Evolutionary conservation across 2,329 filamentous ascomycete species (phyloP), one percentile per base, ranked within the genome.

Genomic region (Trichoderma sp.): DNA sequence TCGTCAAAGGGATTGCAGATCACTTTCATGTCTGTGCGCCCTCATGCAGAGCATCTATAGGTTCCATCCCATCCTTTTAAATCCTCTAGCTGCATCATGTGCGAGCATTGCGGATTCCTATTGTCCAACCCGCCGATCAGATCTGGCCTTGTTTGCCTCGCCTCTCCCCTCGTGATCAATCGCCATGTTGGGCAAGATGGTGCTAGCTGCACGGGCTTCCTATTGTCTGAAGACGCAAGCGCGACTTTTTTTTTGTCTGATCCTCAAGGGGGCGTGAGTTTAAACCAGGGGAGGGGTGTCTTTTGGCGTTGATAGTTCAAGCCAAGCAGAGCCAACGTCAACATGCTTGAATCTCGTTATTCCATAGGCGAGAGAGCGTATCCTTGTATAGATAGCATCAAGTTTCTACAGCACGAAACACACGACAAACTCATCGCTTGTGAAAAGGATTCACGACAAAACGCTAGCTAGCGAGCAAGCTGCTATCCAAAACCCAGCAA

Each of bases 201-300:
- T 69, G 28, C 57, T 50, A 32, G 28, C 32, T 32, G 68, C 68
- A 70, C 68, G 59, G 68, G 43, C 68, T 64, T 64, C 59, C 68
- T 70, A 63, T 70, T 64, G 59, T 70, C 64, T 26, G 32, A 50
- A 9, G 66, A n/a, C 20, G 17, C 39, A 61, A 50, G 57, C 39
- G 55, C 30, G 28, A 23, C 55, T 47, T 47, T 32, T 61, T 34
- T 50, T 6, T 26, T 8, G 20, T 28, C 58, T 39, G 36, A 23
- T 59, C n/a, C n/a, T 26, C 17, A 17, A 23, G 30, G 57, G 57
- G 67, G 55, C 26, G 67, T 62, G 28, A 15, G 2, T 12, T 47
- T 68, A 20, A 1, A 11, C 23, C 4, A 15, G 15, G 20, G n/a
- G 20, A 26, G 67, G 67, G 28, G 55, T 68, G 66, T 30, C n/a